These are phyloP conservation scores for Petunia secreta DNA, from an alignment of 257 asterid genomes.

Conservation along the genomic window DNA sequence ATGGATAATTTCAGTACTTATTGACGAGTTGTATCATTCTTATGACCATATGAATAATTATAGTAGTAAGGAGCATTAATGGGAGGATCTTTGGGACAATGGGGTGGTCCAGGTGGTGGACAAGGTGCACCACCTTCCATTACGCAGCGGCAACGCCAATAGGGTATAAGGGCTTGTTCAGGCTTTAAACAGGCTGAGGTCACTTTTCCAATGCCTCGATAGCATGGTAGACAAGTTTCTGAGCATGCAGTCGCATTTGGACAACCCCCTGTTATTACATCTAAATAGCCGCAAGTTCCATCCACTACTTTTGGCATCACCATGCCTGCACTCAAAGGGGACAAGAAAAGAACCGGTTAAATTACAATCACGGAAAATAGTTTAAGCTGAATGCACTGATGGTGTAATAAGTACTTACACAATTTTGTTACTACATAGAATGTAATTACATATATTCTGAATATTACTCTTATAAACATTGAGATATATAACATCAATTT, in stretches of 20 bases:
- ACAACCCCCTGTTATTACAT: neutral
- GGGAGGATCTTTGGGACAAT: neutral
- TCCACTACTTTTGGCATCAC: too few relatives aligned
- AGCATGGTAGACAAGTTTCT: neutral
- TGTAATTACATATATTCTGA: too few relatives aligned
- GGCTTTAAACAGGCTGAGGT: neutral
- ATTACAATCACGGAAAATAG: too few relatives aligned
- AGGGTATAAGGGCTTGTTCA: neutral
- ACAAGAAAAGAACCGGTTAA: too few relatives aligned
- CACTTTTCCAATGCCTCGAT: neutral
- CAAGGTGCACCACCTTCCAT: slow-evolving; percentile 23
- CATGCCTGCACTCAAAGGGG: neutral
- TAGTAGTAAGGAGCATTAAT: neutral
- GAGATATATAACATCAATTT: too few relatives aligned
- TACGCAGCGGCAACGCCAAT: slow-evolving; percentile 20
- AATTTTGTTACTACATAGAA: too few relatives aligned
- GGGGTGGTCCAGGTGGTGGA: neutral
- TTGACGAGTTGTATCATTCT: too few relatives aligned
- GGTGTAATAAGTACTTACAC: too few relatives aligned
- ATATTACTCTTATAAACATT: too few relatives aligned
- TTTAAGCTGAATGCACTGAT: too few relatives aligned
- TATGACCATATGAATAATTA: too few relatives aligned
- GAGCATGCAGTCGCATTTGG: neutral
- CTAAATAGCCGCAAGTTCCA: neutral
- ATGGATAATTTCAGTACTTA: too few relatives aligned